Evolutionary conservation across 805 yeast species (phyloP).

Genomic region (Kazachstania africana): DNA sequence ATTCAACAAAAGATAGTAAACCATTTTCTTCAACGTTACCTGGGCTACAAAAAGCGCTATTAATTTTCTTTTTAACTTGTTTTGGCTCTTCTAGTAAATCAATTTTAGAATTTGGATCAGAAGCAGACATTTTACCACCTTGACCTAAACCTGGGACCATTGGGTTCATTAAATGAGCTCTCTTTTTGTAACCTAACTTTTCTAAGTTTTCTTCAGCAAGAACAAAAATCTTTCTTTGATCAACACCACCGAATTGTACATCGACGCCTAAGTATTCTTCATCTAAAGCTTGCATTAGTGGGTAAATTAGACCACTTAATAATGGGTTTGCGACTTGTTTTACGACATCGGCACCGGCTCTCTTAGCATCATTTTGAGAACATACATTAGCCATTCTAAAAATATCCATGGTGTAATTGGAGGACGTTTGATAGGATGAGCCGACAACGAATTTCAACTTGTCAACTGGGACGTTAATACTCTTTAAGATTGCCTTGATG

Average conservation of each 20-base stretch:
- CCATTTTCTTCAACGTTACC: conserved; percentile 91
- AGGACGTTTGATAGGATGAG: conserved; percentile 72
- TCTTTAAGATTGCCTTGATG: conserved; percentile 72
- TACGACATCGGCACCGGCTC: conserved; percentile 99
- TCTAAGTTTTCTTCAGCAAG: conserved; percentile 92
- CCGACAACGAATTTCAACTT: conserved; percentile 77
- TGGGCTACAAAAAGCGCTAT: conserved; percentile 90
- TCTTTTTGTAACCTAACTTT: conserved; percentile 81
- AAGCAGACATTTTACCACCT: conserved; percentile 98
- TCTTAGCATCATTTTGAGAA: conserved; percentile 89
- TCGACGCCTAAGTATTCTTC: conserved; percentile 83
- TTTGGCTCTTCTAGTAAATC: conserved; percentile 87
- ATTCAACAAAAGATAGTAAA: conserved; percentile 69
- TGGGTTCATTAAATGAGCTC: conserved; percentile 97
- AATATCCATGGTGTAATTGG: conserved; percentile 77
- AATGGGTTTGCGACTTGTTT: conserved; percentile 93
- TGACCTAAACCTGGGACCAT: conserved; percentile 97
- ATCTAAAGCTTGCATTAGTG: conserved; percentile 97
- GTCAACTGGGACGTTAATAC: conserved; percentile 88
- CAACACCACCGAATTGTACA: conserved; percentile 97
- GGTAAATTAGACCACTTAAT: conserved; percentile 87
- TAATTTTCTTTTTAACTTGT: conserved; percentile 77
- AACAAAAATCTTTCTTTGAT: conserved; percentile 94
- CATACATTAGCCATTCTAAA: conserved; percentile 77
- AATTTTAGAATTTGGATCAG: conserved; percentile 96